Evolutionary conservation across 805 yeast genomes (phyloP), one percentile per base, ranked within the genome.

Genomic region (Dipodascopsis uninucleata): DNA sequence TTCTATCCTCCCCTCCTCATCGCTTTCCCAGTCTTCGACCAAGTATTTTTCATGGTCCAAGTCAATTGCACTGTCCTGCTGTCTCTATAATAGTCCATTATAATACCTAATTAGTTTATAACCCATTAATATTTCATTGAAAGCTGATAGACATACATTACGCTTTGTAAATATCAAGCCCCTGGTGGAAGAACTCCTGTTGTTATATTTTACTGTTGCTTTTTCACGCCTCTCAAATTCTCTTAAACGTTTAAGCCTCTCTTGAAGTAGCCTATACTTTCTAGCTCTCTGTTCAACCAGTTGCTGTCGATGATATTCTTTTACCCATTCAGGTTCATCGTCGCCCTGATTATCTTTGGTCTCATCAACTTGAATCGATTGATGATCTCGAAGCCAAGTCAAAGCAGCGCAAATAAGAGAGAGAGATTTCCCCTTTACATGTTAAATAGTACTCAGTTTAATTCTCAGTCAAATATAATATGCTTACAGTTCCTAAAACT

Each of bases 361-460:
- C 2, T 28, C 26, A 4, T 24, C 28, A 18, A 23, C 28, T 5
- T 21, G 26, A 4, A 39, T 28, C 6, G 41, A 32, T 25, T 43
- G 53, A 23, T 49, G 53, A 28, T 45, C 51, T 6, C 53, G 51
- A n/a, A 89, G 68, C 95, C 96, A 89, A 0, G 89, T 77, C 75
- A 89, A 73, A 0, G 90, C 70, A 0, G 94, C 77, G 60, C 97
- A 90, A 3, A 90, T 83, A 36, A 89, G 65, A 0, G 96, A 86
- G 2, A 90, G 67, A 0, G 97, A 88, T 63, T 89, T 89, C 2
- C 97, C 97, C 52, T 47, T 24, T 29, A 14, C 8, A 25, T 28
- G 1, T 63, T 52, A 28, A 9, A 4, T 10, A 4, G 18, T 2
- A 47, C 36, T 32, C 9, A n/a, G 16, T 26, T 35, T 31, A 29